A percentile compares a stretch with the other conserved stretches of the same genome.
These are phyloP conservation scores for Aquilaria yunnanensis DNA, from an alignment of 345 rosid species.

Conservation along the genomic window DNA sequence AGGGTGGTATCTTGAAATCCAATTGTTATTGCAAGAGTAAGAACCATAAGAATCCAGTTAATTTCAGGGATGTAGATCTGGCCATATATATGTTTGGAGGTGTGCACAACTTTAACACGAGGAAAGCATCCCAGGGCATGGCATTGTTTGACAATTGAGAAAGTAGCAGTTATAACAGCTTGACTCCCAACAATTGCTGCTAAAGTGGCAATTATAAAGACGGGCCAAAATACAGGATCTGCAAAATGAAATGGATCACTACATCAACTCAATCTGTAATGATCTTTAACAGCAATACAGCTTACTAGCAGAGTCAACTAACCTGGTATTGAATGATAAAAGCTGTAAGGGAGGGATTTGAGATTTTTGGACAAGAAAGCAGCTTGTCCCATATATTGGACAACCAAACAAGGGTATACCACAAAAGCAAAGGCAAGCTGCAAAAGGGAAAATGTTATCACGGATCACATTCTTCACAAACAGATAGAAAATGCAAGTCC, in stretches of 20 bases:
- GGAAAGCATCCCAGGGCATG: constrained; percentile 98
- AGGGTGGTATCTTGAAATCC: constrained; percentile 72
- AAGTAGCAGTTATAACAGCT: constrained; percentile 83
- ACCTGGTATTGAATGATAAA: constrained; percentile 83
- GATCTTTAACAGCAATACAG: constrained; percentile 1
- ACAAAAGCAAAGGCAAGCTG: constrained; percentile 77
- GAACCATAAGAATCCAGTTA: constrained; percentile 93
- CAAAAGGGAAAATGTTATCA: constrained; percentile 19
- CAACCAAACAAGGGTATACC: constrained; percentile 88
- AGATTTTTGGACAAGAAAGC: constrained; percentile 80
- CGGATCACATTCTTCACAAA: not conserved
- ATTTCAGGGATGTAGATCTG: constrained; percentile 96
- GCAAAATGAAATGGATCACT: constrained; percentile 25
- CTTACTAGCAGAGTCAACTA: constrained; percentile 17
- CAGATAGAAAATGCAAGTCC: not conserved
- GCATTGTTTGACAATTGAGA: constrained; percentile 85
- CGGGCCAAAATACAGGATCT: constrained; percentile 84
- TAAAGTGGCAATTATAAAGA: constrained; percentile 82
- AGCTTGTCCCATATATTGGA: constrained; percentile 99
- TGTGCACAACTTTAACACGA: constrained; percentile 89
- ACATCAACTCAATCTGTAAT: constrained; percentile 10
- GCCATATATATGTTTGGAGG: constrained; percentile 75
- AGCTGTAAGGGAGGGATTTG: constrained; percentile 37
- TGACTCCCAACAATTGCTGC: constrained; percentile 93
- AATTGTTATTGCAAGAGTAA: constrained; percentile 72